Evolutionary conservation across 345 rosid genomes (phyloP), one percentile per base, ranked within the genome.

Genomic region (Hirschfeldia incana): DNA sequence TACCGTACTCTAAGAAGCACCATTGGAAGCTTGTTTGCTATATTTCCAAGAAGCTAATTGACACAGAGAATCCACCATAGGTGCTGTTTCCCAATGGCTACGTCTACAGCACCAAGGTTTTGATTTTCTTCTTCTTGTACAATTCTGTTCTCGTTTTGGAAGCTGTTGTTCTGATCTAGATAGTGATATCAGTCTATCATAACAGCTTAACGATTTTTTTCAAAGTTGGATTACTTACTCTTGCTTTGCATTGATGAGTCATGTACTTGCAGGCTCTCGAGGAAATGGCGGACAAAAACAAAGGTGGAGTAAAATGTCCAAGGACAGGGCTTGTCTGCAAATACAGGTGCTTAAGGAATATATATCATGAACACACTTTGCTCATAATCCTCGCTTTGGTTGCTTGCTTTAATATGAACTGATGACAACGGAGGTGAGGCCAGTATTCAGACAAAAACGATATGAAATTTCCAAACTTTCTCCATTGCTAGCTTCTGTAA

Each of bases 21-120:
- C 94, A 93, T 76, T 95, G 97, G 5, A 95, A 95, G 88, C 98
- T 95, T 61, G 97, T 95, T 65, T 95, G 99, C 84, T 93, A 89
- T 84, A 93, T 95, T 82, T 87, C 98, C 12, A 95, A 91, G 83
- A 93, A 93, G 84, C 85, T 91, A 8, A 95, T 95, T 97, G 98
- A 95, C 87, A 90, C 99, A 3, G 99, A 93, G 89, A 95, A 95
- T 80, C 98, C 98, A 37, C 99, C 99, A 2, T 93, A 87, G 82
- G 99, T 95, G 83, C 21, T 21, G 21, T 83, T 95, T 65, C 99
- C 98, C 62, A 95, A 93, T 69, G 99, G 98, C 83, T 87, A 91
- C 72, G 94, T 91, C 77, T 93, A 95, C 88, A 91, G 98, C 82
- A 78, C 93, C 16, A 95, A 93, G 99, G 99, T 95, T 80, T 63